Conservation (phyloP, 208 protist genomes). For the Leishmania amazonensis region DNA sequence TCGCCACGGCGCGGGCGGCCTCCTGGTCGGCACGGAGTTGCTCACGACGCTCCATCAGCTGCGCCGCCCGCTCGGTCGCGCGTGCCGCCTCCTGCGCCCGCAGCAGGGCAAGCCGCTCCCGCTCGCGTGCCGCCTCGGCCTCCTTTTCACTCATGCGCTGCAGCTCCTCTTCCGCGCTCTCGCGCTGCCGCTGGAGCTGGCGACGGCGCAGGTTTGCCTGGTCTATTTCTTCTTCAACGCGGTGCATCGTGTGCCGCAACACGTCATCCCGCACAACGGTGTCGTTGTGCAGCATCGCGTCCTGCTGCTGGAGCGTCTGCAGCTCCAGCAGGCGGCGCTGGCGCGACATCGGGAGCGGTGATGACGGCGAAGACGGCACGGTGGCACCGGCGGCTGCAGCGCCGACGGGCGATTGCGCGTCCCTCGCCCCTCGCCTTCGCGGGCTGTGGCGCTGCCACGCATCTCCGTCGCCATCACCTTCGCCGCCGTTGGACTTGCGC, state of each 20-base stretch:
- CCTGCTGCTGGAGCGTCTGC: slow-evolving; percentile 67
- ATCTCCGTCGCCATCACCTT: neutral
- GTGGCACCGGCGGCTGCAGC: neutral
- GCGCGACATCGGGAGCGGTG: slow-evolving; percentile 31
- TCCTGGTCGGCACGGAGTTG: slow-evolving; percentile 60
- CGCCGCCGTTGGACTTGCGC: neutral
- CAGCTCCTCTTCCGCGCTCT: slow-evolving; percentile 41
- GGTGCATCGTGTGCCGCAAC: slow-evolving; percentile 36
- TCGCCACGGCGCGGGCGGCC: slow-evolving; percentile 41
- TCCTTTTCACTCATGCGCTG: slow-evolving; percentile 33
- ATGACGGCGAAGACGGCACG: too few relatives aligned
- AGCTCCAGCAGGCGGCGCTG: slow-evolving; percentile 57
- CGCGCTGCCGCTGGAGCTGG: slow-evolving; percentile 40
- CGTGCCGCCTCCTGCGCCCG: slow-evolving; percentile 44
- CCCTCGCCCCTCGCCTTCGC: neutral
- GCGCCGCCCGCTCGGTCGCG: slow-evolving; percentile 33
- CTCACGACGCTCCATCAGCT: slow-evolving; percentile 56
- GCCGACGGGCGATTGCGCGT: neutral
- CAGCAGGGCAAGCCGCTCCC: slow-evolving; percentile 36
- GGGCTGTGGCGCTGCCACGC: neutral
- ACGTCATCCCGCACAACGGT: slow-evolving; percentile 29
- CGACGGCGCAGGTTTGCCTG: slow-evolving; percentile 23
- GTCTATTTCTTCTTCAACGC: slow-evolving; percentile 41
- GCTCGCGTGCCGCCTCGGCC: slow-evolving; percentile 30
- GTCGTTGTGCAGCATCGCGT: slow-evolving; percentile 40